A percentile compares a stretch with the other conserved stretches of the same genome.
These are phyloP conservation scores for Rhizopogon roseolus DNA, from an alignment of 768 basidiomycete genomes.

Conservation along the genomic window DNA sequence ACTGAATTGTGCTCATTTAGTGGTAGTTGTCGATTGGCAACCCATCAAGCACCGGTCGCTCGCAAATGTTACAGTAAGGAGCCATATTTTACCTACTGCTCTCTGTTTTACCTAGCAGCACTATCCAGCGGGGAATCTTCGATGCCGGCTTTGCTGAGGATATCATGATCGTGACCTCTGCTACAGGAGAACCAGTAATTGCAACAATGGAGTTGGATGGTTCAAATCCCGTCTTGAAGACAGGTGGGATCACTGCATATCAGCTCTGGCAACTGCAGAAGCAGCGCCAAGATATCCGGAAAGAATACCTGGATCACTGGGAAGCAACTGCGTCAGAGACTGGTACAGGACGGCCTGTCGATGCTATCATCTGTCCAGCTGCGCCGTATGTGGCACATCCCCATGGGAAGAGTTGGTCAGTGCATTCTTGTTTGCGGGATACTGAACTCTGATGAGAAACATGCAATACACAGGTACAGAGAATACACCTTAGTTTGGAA, in stretches of 20 bases:
- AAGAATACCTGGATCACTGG: slow-evolving; percentile 62
- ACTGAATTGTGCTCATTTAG: neutral
- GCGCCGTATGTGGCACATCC: slow-evolving; percentile 39
- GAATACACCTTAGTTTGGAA: slow-evolving; percentile 53
- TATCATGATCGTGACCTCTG: slow-evolving; percentile 29
- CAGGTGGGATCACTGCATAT: slow-evolving; percentile 41
- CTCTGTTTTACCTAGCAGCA: neutral
- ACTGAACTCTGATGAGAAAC: slow-evolving; percentile 9
- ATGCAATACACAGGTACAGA: slow-evolving; percentile 32
- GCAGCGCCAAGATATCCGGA: slow-evolving; percentile 36
- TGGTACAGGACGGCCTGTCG: slow-evolving; percentile 45
- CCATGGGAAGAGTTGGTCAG: slow-evolving; percentile 39
- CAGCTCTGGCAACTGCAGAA: slow-evolving; percentile 64
- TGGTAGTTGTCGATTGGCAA: slow-evolving; percentile 67
- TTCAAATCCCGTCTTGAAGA: slow-evolving; percentile 12
- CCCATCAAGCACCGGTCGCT: slow-evolving; percentile 50
- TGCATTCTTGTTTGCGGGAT: neutral
- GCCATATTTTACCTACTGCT: slow-evolving; percentile 4
- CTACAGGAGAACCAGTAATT: slow-evolving; percentile 54
- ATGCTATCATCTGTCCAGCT: slow-evolving; percentile 45
- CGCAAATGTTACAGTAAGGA: slow-evolving; percentile 34
- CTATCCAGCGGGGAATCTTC: slow-evolving; percentile 37
- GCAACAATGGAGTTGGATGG: slow-evolving; percentile 37
- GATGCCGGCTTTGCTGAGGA: slow-evolving; percentile 46
- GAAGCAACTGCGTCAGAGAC: slow-evolving; percentile 41